These are phyloP conservation scores for Aspergillus sclerotialis DNA, from an alignment of 2,329 filamentous ascomycete species.

Conservation along the genomic window DNA sequence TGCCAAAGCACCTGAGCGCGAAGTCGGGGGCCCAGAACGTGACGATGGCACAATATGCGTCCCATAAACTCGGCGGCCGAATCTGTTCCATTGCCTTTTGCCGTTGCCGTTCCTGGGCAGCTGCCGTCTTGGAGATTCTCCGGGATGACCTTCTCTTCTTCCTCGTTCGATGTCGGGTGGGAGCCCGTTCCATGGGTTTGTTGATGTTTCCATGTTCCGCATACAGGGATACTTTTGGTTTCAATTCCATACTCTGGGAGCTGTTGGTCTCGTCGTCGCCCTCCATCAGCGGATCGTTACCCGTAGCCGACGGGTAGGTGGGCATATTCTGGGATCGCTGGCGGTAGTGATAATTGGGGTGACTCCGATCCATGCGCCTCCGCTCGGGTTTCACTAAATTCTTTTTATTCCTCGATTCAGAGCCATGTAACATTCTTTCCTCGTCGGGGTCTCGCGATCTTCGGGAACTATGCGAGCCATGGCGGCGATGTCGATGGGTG, in stretches of 20 bases:
- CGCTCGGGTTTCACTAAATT: slow-evolving; percentile 87
- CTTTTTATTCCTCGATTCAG: slow-evolving; percentile 63
- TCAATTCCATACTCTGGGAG: slow-evolving; percentile 57
- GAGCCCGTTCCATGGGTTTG: slow-evolving; percentile 36
- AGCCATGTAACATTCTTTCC: slow-evolving; percentile 46
- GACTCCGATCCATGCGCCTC: slow-evolving; percentile 73
- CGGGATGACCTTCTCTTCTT: slow-evolving; percentile 60
- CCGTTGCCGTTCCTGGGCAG: slow-evolving; percentile 53
- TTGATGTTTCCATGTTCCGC: slow-evolving; percentile 28
- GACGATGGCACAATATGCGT: slow-evolving; percentile 85
- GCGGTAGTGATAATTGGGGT: slow-evolving; percentile 93
- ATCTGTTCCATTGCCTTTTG: slow-evolving; percentile 58
- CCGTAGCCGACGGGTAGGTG: slow-evolving; percentile 82
- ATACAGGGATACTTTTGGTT: slow-evolving; percentile 33
- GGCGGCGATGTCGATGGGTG: slow-evolving; percentile 34
- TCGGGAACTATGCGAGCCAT: slow-evolving; percentile 41
- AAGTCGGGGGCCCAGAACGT: slow-evolving; percentile 94
- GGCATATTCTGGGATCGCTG: slow-evolving; percentile 93
- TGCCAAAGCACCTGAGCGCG: slow-evolving; percentile 76
- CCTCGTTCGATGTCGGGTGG: slow-evolving; percentile 28
- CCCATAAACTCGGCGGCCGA: slow-evolving; percentile 82
- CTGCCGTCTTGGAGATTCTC: slow-evolving; percentile 48
- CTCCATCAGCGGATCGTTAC: slow-evolving; percentile 81
- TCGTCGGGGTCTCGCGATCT: slow-evolving; percentile 38
- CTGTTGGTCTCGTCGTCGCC: slow-evolving; percentile 53